Evolutionary conservation across 352 stramenopile species (phyloP), one percentile per base, ranked within the genome.

Genomic region (Phytophthora rubi): DNA sequence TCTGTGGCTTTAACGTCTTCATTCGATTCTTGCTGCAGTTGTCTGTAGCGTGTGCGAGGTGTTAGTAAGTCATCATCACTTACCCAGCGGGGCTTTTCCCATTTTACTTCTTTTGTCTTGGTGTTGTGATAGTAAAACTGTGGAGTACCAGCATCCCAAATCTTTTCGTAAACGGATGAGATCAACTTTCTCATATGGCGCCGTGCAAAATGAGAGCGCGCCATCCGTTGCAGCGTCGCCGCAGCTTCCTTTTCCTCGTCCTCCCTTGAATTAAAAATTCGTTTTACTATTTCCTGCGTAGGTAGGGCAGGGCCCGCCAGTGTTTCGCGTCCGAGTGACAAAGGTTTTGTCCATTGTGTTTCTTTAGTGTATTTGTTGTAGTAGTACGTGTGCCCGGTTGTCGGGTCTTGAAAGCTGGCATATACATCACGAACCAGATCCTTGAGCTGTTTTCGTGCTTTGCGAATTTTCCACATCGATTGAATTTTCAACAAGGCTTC

Each of bases 71-170:
- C 83, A 35, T 62, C 74, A 51, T 94, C 87, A 61, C 67, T 82
- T 21, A 93, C 83, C 82, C 80, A 93, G 1, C 73, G 73, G 13
- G 86, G 88, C 18, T 84, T 82, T 53, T 80, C 72, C 88, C 88
- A 95, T 59, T 81, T 90, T 6, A 93, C 87, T 39, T 79, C 57
- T 47, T 89, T 80, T 18, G 83, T 92, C 23, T 71, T 75, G 7
- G 80, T 92, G 69, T 95, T 95, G 68, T 92, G 87, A 53, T 93
- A 95, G 76, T 92, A 95, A 53, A 90, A 94, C 0, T 79, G 76
- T 23, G 71, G 57, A 2, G 71, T 73, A 6, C 39, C 28, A 8
- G 32, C 49, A 63, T 94, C 85, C 83, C 83, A 94, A 61, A 94
- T 92, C 67, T 93, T 94, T 56, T 93, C 81, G 62, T 94, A 94